These are phyloP conservation scores for Arctium minus DNA, from an alignment of 129 eudicot genomes.

Conservation along the genomic window DNA sequence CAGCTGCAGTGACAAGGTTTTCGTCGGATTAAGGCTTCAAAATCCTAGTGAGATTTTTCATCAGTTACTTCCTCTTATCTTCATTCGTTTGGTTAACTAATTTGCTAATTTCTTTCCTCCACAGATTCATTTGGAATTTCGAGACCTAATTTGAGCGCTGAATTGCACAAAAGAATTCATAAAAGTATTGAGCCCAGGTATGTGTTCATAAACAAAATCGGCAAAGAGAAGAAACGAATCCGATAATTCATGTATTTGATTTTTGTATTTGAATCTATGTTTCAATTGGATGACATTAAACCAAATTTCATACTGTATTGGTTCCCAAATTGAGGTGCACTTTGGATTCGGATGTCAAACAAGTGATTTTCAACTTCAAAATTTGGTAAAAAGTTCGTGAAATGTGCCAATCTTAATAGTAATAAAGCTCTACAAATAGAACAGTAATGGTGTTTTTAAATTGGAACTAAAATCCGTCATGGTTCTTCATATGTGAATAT, in stretches of 20 bases:
- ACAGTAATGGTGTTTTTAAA: not conserved
- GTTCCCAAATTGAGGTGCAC: not conserved
- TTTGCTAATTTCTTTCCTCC: not conserved
- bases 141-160: constrained; percentile 56
- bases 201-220: not conserved
- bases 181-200: constrained; percentile 64
- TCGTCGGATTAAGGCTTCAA: constrained; percentile 66
- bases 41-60: constrained; percentile 45
- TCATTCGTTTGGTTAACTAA: not conserved
- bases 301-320: not conserved
- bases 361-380: not conserved
- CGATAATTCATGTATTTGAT: not conserved
- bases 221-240: not conserved
- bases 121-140: constrained; percentile 55
- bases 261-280: not conserved
- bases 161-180: constrained; percentile 56
- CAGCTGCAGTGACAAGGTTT: constrained; percentile 61
- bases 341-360: not conserved
- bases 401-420: not conserved
- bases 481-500: not conserved
- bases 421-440: not conserved
- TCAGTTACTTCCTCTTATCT: not conserved
- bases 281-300: not conserved
- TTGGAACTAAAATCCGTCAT: not conserved
- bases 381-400: not conserved